These are phyloP conservation scores for Oxyria digyna DNA, from an alignment of 148 eudicot genomes.

Conservation along the genomic window DNA sequence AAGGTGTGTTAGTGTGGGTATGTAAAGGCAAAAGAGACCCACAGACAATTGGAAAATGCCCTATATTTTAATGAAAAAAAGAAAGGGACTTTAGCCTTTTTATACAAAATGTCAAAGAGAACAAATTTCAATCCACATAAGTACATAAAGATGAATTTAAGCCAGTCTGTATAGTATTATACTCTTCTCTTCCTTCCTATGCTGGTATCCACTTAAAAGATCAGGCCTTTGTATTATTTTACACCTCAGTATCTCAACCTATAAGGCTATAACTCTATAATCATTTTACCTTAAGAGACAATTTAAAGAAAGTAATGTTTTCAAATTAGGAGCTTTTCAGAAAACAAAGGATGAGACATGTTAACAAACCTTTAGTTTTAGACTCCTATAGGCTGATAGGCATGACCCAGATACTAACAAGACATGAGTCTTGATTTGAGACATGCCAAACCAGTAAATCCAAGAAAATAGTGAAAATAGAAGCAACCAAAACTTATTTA, in stretches of 20 bases:
- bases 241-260: neutral
- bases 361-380: conserved; percentile 6
- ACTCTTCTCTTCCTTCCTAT: neutral
- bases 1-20: conserved; percentile 7
- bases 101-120: conserved; percentile 7
- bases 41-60: conserved; percentile 1
- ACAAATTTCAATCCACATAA: conserved; percentile 10
- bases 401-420: conserved; percentile 3
- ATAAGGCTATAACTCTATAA: neutral
- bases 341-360: conserved; percentile 1
- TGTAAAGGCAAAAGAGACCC: conserved; percentile 1
- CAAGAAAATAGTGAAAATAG: neutral
- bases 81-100: neutral
- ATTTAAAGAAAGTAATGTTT: neutral
- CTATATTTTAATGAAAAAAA: neutral
- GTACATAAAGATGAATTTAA: conserved; percentile 10
- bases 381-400: neutral
- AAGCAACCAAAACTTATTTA: neutral
- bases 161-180: neutral
- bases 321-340: neutral
- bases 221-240: neutral
- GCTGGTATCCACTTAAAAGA: conserved; percentile 5
- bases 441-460: conserved; percentile 4
- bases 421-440: neutral
- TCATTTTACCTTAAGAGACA: neutral